Base-by-base conservation (phyloP, 768 basidiomycete species). In the Kwoniella shandongensis region DNA sequence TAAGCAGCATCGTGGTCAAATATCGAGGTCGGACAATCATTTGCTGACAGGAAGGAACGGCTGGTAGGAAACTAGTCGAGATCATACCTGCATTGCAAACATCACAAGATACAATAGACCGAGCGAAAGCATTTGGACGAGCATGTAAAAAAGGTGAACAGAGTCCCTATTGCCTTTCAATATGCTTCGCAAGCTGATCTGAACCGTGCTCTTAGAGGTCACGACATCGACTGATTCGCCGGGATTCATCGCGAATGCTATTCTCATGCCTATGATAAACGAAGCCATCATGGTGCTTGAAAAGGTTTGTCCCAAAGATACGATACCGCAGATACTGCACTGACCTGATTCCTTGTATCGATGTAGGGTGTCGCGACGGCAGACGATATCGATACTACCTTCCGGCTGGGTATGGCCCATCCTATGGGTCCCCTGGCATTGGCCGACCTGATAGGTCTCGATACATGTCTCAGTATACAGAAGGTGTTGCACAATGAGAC, bases 191-290 rank as follows among this genome's bases (percentile, higher is more conserved):
- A 15, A 17, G 15, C 13, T 12, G 47, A 30, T 20, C 47, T 48
- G 45, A 39, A 11, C 39, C 5, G 3, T 4, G 6, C 25, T 20
- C 27, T n/a, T 70, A 92, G 90, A 91, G 81, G 91, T 97, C 1
- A 88, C 91, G 1, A 84, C 83, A 2, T 92, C 91, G 0, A 84
- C 88, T 67, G 93, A 98, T 68, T 89, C 93, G 0, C 93, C 93
- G 2, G 92, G 91, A 3, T 92, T 91, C 75, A 89, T 93, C n/a
- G 89, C 91, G 1, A 93, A 96, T 68, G 91, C 91, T 0, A 81
- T 93, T 27, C 79, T 98, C 41, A 97, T 97, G 90, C 94, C 94
- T 1, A 97, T 92, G 78, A 87, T 98, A 66, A 98, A 97, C 65
- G 94, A 98, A 81, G 93, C 93, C 0, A 90, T 97, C 64, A 88